These are phyloP conservation scores for Glonium stellatum DNA, from an alignment of 495 filamentous ascomycete genomes.

Conservation along the genomic window DNA sequence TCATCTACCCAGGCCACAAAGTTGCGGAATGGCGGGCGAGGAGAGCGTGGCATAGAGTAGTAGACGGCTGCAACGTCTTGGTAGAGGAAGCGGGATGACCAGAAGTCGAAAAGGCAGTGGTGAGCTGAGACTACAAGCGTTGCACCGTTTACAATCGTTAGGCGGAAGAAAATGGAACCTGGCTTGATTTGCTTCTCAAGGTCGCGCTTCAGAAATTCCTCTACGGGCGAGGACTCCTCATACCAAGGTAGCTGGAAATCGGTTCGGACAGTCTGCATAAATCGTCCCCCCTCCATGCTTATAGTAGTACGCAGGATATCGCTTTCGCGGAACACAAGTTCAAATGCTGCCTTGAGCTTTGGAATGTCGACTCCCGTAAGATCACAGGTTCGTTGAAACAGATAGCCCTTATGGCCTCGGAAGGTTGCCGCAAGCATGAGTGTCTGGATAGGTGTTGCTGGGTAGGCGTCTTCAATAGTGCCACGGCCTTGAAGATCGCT, in stretches of 20 bases:
- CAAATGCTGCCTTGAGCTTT: neutral
- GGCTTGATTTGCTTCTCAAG: neutral
- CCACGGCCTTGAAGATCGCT: neutral
- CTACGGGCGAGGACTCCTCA: neutral
- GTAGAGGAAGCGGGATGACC: conserved; percentile 21
- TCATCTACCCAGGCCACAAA: neutral
- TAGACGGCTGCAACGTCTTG: conserved; percentile 17
- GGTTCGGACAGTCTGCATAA: neutral
- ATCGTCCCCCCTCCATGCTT: neutral
- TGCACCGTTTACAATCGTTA: conserved; percentile 2
- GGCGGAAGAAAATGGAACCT: neutral
- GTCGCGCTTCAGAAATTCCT: neutral
- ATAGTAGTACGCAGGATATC: neutral
- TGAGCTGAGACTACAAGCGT: conserved; percentile 19
- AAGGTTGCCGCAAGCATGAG: neutral
- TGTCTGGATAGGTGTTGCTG: conserved; percentile 3
- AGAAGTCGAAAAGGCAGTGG: conserved; percentile 22
- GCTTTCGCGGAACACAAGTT: neutral
- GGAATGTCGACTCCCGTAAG: neutral
- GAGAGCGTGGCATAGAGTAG: neutral
- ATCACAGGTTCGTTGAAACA: neutral
- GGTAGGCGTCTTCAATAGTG: conserved; percentile 4
- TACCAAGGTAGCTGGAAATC: conserved; percentile 1
- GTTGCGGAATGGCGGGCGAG: neutral
- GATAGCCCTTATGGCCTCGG: neutral